Conservation (phyloP, 257 asterid genomes). For the Parsonsia alboflavescens region DNA sequence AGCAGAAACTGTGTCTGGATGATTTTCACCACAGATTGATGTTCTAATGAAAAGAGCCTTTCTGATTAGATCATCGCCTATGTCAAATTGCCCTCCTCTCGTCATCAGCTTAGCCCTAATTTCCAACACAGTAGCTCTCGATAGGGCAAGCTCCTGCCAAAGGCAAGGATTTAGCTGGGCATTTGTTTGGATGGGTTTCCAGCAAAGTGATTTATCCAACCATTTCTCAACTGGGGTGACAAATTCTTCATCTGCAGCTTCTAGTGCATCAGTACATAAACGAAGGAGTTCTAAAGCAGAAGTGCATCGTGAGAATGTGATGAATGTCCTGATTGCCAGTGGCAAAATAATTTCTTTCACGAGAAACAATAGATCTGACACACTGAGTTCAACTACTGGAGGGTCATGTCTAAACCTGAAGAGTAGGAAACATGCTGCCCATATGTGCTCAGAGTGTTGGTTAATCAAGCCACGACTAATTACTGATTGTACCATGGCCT, state of each 20-base stretch:
- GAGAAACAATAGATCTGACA: conserved; percentile 46
- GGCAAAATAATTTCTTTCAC: conserved; percentile 69
- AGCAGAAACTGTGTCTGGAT: conserved; percentile 86
- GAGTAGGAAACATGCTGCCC: conserved; percentile 77
- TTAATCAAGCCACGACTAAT: conserved; percentile 35
- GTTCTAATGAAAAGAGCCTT: conserved; percentile 79
- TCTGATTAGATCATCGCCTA: conserved; percentile 80
- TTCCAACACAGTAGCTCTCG: conserved; percentile 80
- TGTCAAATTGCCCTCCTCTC: conserved; percentile 81
- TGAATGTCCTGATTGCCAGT: conserved; percentile 55
- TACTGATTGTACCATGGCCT: conserved; percentile 64
- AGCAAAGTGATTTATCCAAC: conserved; percentile 81
- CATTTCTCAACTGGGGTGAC: conserved; percentile 78
- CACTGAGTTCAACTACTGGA: conserved; percentile 54
- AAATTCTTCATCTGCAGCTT: conserved; percentile 70
- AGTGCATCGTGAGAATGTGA: conserved; percentile 60
- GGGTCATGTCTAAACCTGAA: conserved; percentile 73
- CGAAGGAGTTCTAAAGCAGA: conserved; percentile 76
- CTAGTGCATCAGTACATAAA: conserved; percentile 72
- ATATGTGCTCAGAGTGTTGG: conserved; percentile 59
- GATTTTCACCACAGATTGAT: conserved; percentile 84
- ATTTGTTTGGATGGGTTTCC: conserved; percentile 73
- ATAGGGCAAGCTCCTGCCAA: conserved; percentile 91
- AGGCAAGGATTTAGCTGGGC: conserved; percentile 89
- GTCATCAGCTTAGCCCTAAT: conserved; percentile 85